Conservation (phyloP, 2,329 filamentous ascomycete species). For the Myriosclerotinia scirpicola region DNA sequence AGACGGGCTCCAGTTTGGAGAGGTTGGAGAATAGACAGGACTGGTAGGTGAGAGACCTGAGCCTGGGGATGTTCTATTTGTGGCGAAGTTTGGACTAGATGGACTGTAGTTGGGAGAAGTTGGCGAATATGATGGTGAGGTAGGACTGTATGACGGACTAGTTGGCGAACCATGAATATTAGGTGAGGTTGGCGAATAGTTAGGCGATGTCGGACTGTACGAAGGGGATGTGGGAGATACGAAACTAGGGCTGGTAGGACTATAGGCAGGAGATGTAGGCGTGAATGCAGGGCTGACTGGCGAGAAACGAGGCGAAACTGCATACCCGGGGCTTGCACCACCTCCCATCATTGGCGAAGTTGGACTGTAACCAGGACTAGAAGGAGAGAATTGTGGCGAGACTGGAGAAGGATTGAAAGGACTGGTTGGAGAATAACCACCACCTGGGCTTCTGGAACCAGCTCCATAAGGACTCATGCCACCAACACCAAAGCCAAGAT, state of each 20-base stretch:
- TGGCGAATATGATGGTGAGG: constrained; percentile 39
- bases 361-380: constrained; percentile 42
- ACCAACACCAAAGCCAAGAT: constrained; percentile 45
- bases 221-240: constrained; percentile 69
- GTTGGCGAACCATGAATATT: constrained; percentile 37
- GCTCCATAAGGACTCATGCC: constrained; percentile 66
- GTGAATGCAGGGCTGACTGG: constrained; percentile 52
- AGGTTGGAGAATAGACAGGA: constrained; percentile 39
- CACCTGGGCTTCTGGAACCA: constrained; percentile 56
- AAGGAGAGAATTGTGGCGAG: constrained; percentile 47
- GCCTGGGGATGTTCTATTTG: constrained; percentile 35
- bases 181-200: constrained; percentile 39
- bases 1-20: constrained; percentile 39
- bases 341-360: constrained; percentile 58
- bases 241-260: constrained; percentile 41
- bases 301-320: constrained; percentile 55
- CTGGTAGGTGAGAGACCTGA: constrained; percentile 38
- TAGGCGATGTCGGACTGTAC: constrained; percentile 50
- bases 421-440: constrained; percentile 70
- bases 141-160: constrained; percentile 38
- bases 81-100: constrained; percentile 36
- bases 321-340: constrained; percentile 53
- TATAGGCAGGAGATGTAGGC: constrained; percentile 41
- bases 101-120: constrained; percentile 40
- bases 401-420: constrained; percentile 52